These are phyloP conservation scores for Gossypium schwendimanii DNA, from an alignment of 441 rosid genomes.

Conservation along the genomic window DNA sequence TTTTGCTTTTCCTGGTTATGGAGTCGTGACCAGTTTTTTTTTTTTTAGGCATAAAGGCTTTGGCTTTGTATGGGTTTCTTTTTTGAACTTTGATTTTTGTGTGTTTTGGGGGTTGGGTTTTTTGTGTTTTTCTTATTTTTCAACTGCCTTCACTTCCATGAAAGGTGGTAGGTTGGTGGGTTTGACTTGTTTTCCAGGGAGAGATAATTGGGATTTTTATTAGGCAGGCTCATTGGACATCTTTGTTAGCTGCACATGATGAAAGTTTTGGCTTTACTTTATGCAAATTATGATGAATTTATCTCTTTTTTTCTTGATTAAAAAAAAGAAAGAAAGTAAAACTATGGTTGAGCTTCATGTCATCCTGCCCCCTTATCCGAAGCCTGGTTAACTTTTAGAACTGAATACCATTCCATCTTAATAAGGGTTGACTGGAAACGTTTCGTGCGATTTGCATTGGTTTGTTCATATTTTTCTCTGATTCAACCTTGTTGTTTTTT, in stretches of 20 bases:
- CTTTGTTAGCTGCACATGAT: conserved; percentile 20
- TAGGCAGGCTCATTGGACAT: conserved; percentile 12
- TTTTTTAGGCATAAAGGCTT: conserved; percentile 25
- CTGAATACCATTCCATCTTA: background rate
- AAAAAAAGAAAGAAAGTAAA: background rate
- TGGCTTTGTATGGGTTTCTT: conserved; percentile 23
- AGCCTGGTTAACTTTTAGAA: conserved; percentile 1
- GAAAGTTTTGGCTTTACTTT: conserved; percentile 15
- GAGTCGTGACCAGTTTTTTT: conserved; percentile 20
- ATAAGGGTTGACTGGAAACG: background rate
- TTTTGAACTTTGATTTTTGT: conserved; percentile 11
- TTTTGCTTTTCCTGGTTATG: background rate
- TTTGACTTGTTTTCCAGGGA: conserved; percentile 50
- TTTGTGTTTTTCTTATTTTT: conserved; percentile 9
- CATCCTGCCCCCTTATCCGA: conserved; percentile 25
- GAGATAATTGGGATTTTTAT: conserved; percentile 19
- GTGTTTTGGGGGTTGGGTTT: conserved; percentile 15
- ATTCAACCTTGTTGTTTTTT: background rate
- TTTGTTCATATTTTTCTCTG: background rate
- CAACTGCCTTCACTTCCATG: conserved; percentile 28
- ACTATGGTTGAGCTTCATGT: conserved; percentile 15
- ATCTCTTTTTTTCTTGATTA: background rate
- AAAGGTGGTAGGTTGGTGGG: conserved; percentile 76
- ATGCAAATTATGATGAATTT: conserved; percentile 11
- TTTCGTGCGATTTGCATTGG: conserved; percentile 2